Base-by-base conservation (phyloP, 2,329 filamentous ascomycete species). In the Phoma sp. region DNA sequence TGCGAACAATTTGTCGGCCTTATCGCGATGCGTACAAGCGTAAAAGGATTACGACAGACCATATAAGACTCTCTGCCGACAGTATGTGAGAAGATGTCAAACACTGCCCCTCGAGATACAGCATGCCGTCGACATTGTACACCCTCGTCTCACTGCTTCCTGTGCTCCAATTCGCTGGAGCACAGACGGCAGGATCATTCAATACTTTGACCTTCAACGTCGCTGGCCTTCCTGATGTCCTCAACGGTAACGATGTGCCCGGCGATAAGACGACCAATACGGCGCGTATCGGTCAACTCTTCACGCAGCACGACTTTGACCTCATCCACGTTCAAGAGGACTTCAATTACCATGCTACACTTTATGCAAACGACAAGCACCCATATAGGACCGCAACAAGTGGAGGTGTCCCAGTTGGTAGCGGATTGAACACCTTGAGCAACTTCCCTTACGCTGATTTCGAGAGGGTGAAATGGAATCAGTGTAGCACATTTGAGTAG, bases 301-400 rank as follows among this genome's bases (percentile, higher is more conserved):
- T 89, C 62, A 76, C 82, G 5, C 60, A 83, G 65, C 82, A 86
- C 54, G 79, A 74, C 51, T 87, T 84, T 73, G 84, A 87, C 61
- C 74, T 89, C 25, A 85, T 89, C 67, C 80, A 90, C 60, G 76
- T 87, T 13, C 87, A 90, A 69, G 87, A 89, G 77, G 85, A 89
- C 69, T 89, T 89, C 78, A 88, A 88, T 74, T 89, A 85, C 72
- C 86, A 90, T 43, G 65, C 65, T 10, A 79, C 80, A 52, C 81
- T 90, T 60, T 89, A 89, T 72, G 77, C 76, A 9, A 84, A 82
- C 13, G 84, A 87, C 69, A 80, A 78, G 38, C 85, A 88, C 64
- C 77, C 84, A 3, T 81, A 83, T 71, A 81, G 87, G 49, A 89
- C 87, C 1, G 71, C 85, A 0, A 89, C 86, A 2, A 86, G 85